These are phyloP conservation scores for Tubosaeta sp. DNA, from an alignment of 768 basidiomycete species.

Conservation along the genomic window DNA sequence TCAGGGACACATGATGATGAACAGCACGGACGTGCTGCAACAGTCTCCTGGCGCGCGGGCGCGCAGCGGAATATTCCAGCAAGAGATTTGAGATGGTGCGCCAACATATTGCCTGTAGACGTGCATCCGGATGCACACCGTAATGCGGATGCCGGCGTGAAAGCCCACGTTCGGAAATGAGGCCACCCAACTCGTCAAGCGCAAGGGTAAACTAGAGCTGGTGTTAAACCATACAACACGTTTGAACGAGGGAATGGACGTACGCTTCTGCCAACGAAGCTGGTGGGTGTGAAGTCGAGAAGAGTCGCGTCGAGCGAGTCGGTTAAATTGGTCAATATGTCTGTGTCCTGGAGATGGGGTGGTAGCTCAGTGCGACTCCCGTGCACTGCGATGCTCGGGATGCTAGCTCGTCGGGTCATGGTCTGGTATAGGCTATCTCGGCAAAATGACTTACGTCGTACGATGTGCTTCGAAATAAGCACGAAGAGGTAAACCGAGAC, in stretches of 20 bases:
- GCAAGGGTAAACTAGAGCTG: constrained; percentile 23
- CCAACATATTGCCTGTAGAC: constrained; percentile 24
- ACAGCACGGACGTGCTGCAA: constrained; percentile 13
- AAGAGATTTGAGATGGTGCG: constrained; percentile 30
- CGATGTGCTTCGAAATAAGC: constrained; percentile 20
- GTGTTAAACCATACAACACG: neutral
- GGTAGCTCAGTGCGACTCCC: neutral
- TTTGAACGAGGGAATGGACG: neutral
- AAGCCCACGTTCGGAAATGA: constrained; percentile 5
- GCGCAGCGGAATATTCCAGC: constrained; percentile 29
- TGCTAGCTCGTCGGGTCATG: constrained; percentile 4
- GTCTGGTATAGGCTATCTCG: neutral
- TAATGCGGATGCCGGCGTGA: neutral
- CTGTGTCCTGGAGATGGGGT: neutral
- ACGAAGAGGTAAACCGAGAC: constrained; percentile 19
- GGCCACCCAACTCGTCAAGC: constrained; percentile 26
- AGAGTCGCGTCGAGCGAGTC: constrained; percentile 15
- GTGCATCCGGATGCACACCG: constrained; percentile 6
- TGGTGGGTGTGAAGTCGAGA: constrained; percentile 20
- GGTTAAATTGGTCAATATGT: constrained; percentile 20
- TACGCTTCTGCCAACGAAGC: constrained; percentile 30
- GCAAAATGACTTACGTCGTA: constrained; percentile 12
- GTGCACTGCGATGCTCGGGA: constrained; percentile 3
- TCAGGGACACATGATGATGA: constrained; percentile 11
- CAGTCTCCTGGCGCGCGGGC: constrained; percentile 16